phyloP scores from a whole-genome alignment of 2,329 filamentous ascomycete species.

The Aspergillus hiratsukae region DNA sequence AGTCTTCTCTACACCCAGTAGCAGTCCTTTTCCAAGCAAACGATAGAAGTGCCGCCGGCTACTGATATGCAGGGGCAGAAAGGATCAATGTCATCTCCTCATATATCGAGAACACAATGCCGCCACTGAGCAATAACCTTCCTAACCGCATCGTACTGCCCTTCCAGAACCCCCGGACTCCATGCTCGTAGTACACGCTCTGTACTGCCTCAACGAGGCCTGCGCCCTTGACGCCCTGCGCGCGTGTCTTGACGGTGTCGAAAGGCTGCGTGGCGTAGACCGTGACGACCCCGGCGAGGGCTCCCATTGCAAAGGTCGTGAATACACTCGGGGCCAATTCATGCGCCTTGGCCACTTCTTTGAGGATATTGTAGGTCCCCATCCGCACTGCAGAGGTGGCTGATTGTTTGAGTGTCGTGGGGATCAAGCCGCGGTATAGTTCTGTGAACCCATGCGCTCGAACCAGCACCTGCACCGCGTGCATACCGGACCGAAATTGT shows the following conservation, averaged over 20 bases:
- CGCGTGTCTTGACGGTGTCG: constrained; percentile 51
- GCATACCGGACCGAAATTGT: constrained; percentile 48
- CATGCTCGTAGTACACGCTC: constrained; percentile 53
- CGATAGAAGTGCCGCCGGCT: too few species aligned
- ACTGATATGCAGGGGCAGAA: too few species aligned
- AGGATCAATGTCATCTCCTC: constrained; percentile 43
- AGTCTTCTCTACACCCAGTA: too few species aligned
- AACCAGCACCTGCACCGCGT: constrained; percentile 49
- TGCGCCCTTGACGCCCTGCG: constrained; percentile 56
- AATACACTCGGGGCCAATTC: constrained; percentile 48
- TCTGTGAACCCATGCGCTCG: constrained; percentile 51
- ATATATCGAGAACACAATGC: constrained; percentile 61
- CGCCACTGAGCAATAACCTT: constrained; percentile 60
- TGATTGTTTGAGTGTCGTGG: constrained; percentile 60
- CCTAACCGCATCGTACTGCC: constrained; percentile 66
- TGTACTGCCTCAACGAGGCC: constrained; percentile 54
- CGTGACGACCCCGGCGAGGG: constrained; percentile 55
- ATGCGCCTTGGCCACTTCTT: constrained; percentile 51
- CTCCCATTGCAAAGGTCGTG: constrained; percentile 60
- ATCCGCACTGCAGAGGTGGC: constrained; percentile 59
- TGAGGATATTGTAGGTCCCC: constrained; percentile 60
- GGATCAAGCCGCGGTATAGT: constrained; percentile 56
- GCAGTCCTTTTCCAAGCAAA: too few species aligned
- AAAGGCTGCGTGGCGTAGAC: constrained; percentile 26
- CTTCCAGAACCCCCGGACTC: constrained; percentile 60